Evolutionary conservation across 306 rosid genomes (phyloP), one percentile per base, ranked within the genome.

Genomic region (Prinsepia uniflora): DNA sequence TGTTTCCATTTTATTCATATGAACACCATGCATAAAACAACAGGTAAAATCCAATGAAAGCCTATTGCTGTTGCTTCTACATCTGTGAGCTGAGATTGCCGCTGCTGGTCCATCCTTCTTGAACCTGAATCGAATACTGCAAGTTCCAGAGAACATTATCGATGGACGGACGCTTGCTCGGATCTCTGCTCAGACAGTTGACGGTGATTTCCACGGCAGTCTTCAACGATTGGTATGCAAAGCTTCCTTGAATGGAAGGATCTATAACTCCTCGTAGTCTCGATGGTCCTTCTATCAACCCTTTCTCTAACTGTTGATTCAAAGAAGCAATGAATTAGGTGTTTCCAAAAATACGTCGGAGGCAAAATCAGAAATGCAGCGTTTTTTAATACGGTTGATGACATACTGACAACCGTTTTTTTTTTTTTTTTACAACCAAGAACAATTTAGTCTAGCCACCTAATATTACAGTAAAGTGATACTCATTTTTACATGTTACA

Each of bases 41-140:
- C 44, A 34, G 4, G 19, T 50, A 4, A 2, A 42, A 18, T 12
- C 24, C 6, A 3, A 18, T 22, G 6, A 50, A 72, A 48, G 17
- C 22, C 0, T 12, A 5, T 46, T 46, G 50, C 4, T 46, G 50
- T 22, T 6, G 7, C 9, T 5, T 48, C 67, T 83, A 80, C 75
- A 78, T 80, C 54, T 77, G 80, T 42, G 81, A 44, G 63, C 85
- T 73, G 10, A 89, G 82, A 77, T 81, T 90, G 61, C 97, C 99
- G 64, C 97, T 87, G 79, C 96, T 88, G 43, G 83, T 84, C 90
- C 98, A 87, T 1, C 89, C 90, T 72, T 89, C 98, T 82, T 94
- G 97, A 75, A 90, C 96, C 77, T 94, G 98, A 76, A 88, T 78
- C 17, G 98, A 78, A 64, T 94, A 94, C 82, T 90, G 97, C 83